A percentile compares a stretch with the other conserved stretches of the same genome.
Evolutionary conservation across 2,329 filamentous ascomycete species (phyloP).

Genomic region (Ceratocystis colombiana): DNA sequence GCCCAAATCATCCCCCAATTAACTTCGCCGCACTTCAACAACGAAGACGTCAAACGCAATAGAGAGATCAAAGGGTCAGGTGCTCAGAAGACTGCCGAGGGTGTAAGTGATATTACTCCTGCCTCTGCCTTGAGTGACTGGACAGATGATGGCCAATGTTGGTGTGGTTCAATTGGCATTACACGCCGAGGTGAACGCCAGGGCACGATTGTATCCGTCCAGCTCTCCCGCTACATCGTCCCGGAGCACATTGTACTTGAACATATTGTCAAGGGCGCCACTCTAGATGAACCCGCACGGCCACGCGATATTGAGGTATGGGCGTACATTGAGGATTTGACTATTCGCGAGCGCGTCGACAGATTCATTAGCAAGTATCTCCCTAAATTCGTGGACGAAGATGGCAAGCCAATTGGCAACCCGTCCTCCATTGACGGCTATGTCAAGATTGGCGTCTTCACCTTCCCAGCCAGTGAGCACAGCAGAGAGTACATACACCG

Average conservation of each 20-base stretch:
- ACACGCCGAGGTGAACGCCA: conserved; percentile 37
- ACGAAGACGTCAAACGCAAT: conserved; percentile 23
- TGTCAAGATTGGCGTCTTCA: conserved; percentile 49
- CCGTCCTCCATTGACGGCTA: conserved; percentile 34
- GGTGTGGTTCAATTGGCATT: conserved; percentile 54
- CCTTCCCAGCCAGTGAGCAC: conserved; percentile 41
- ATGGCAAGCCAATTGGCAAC: conserved; percentile 29
- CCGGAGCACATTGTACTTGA: conserved; percentile 63
- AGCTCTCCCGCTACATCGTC: conserved; percentile 48
- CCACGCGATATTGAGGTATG: conserved; percentile 63
- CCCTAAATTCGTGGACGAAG: conserved; percentile 28
- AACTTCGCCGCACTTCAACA: conserved; percentile 48
- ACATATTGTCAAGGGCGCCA: conserved; percentile 54
- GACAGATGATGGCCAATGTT: conserved; percentile 76
- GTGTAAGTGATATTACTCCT: conserved; percentile 31
- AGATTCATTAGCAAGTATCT: conserved; percentile 39
- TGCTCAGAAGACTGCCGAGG: conserved; percentile 16
- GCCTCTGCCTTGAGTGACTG: conserved; percentile 54
- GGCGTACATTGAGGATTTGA: conserved; percentile 45
- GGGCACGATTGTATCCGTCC: conserved; percentile 55
- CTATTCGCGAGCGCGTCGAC: conserved; percentile 34
- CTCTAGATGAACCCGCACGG: conserved; percentile 50
- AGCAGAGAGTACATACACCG: conserved; percentile 44
- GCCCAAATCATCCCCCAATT: conserved; percentile 51
- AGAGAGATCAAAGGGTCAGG: conserved; percentile 16